Evolutionary conservation across 164 flowering plant species (phyloP).

Genomic region (Magnolia changhungtana): DNA sequence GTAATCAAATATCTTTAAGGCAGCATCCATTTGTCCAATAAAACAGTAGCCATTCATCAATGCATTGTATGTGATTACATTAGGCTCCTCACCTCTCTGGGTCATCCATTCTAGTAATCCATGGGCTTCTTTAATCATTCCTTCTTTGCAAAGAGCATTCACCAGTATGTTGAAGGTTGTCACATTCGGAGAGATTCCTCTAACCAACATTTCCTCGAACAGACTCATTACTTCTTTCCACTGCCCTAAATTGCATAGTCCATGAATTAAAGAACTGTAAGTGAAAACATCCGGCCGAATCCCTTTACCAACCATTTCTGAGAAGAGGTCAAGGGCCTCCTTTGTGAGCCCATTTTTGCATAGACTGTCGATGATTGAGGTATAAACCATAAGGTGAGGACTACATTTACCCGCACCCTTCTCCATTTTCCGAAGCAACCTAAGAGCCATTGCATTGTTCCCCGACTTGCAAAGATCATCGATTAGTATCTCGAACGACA

Average conservation of each 20-base stretch:
- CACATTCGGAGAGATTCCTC: neutral
- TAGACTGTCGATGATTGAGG: neutral
- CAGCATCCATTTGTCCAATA: neutral
- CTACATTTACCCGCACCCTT: neutral
- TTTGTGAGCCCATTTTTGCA: constrained; percentile 1
- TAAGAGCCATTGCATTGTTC: neutral
- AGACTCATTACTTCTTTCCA: neutral
- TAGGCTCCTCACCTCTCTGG: neutral
- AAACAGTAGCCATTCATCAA: neutral
- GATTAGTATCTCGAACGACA: constrained; percentile 14
- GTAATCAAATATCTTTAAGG: neutral
- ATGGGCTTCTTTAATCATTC: neutral
- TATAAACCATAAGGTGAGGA: neutral
- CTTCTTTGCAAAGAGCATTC: constrained; percentile 3
- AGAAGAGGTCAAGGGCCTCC: neutral
- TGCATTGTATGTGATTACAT: neutral
- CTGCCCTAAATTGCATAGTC: neutral
- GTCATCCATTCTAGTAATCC: neutral
- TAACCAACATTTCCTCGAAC: neutral
- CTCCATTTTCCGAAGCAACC: constrained; percentile 11
- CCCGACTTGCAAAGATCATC: constrained; percentile 21
- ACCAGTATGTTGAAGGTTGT: neutral
- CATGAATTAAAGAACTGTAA: constrained; percentile 7
- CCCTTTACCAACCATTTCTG: neutral
- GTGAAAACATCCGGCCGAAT: neutral